These are phyloP conservation scores for Mycena galopus DNA, from an alignment of 768 basidiomycete genomes.

Conservation along the genomic window DNA sequence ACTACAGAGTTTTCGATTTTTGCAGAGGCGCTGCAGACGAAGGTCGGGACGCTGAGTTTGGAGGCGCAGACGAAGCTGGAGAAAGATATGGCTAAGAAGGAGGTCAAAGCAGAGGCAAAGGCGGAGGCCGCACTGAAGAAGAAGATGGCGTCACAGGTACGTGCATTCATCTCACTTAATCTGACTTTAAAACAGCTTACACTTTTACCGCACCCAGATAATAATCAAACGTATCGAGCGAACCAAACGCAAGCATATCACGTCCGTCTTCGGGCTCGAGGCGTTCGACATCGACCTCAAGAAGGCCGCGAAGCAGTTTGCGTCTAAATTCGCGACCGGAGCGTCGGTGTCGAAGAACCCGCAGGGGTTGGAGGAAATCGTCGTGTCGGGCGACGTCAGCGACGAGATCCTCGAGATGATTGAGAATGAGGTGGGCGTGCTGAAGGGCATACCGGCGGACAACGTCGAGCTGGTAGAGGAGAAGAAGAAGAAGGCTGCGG, in stretches of 20 bases:
- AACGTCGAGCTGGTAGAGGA: slow-evolving; percentile 84
- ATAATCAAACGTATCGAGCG: slow-evolving; percentile 94
- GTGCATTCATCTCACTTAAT: slow-evolving; percentile 19
- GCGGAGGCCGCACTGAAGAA: slow-evolving; percentile 90
- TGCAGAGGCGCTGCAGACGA: slow-evolving; percentile 82
- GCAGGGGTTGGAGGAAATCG: slow-evolving; percentile 93
- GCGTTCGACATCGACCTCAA: slow-evolving; percentile 95
- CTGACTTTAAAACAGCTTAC: not conserved
- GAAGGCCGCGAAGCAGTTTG: slow-evolving; percentile 95
- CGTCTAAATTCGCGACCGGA: slow-evolving; percentile 95
- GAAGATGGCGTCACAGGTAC: slow-evolving; percentile 73
- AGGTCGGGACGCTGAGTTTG: slow-evolving; percentile 83
- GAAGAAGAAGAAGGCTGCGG: slow-evolving; percentile 79
- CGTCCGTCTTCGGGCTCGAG: slow-evolving; percentile 91
- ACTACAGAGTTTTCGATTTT: not conserved
- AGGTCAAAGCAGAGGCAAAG: slow-evolving; percentile 89
- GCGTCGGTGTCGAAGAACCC: slow-evolving; percentile 93
- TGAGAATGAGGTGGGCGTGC: slow-evolving; percentile 68
- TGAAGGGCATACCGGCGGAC: slow-evolving; percentile 77
- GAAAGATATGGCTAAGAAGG: slow-evolving; percentile 83
- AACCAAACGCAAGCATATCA: slow-evolving; percentile 95
- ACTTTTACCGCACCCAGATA: slow-evolving; percentile 59
- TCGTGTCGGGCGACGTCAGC: slow-evolving; percentile 96
- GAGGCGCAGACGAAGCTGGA: slow-evolving; percentile 87
- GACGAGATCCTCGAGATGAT: slow-evolving; percentile 90